Evolutionary conservation across 441 rosid genomes (phyloP).

Genomic region (Cnidoscolus chayamansa): DNA sequence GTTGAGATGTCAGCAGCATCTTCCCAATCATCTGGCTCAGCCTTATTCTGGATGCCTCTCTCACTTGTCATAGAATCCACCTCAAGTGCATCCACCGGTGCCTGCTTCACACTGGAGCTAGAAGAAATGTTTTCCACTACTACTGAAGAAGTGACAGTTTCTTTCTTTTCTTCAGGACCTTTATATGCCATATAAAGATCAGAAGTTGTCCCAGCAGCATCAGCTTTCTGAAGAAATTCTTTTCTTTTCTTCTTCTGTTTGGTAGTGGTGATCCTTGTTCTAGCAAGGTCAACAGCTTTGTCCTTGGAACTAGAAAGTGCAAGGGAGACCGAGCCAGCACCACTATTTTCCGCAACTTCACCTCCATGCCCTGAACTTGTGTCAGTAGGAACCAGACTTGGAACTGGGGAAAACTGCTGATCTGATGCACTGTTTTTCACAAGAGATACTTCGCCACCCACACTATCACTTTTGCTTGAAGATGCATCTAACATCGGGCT

Average conservation of each 20-base stretch:
- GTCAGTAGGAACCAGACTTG: conserved; percentile 28
- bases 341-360: conserved; percentile 30
- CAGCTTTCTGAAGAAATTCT: conserved; percentile 83
- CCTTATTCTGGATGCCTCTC: conserved; percentile 41
- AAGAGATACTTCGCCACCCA: conserved; percentile 21
- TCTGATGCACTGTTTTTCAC: conserved; percentile 26
- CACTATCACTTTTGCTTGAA: conserved; percentile 22
- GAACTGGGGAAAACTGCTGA: conserved; percentile 34
- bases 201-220: conserved; percentile 81
- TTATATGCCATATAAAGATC: conserved; percentile 91
- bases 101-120: conserved; percentile 38
- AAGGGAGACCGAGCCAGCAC: conserved; percentile 15
- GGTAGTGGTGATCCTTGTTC: conserved; percentile 39
- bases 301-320: conserved; percentile 48
- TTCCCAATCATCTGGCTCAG: conserved; percentile 96
- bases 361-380: conserved; percentile 33
- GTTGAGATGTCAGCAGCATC: conserved; percentile 92
- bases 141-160: conserved; percentile 30
- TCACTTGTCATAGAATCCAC: conserved; percentile 35
- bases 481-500: conserved; percentile 27
- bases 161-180: conserved; percentile 85
- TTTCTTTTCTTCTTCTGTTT: conserved; percentile 56
- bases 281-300: conserved; percentile 45
- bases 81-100: conserved; percentile 31
- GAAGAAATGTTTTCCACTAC: conserved; percentile 29